phyloP scores from a whole-genome alignment of 352 stramenopile genomes.

The Phytophthora niederhauseri region DNA sequence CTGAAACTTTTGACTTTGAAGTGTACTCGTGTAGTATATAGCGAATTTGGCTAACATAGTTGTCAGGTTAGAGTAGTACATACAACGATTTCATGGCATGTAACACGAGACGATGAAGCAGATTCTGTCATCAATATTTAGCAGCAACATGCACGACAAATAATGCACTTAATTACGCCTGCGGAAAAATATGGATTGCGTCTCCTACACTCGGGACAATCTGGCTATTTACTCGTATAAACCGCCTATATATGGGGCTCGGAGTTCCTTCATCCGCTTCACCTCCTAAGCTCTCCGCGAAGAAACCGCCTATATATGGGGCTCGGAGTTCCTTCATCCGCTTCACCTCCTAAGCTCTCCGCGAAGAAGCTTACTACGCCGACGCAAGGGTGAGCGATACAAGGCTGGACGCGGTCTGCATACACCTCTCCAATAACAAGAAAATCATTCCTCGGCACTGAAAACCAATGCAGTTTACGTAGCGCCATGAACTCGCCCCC shows the following conservation, averaged over 20 bases:
- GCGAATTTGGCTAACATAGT: too few relatives aligned
- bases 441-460: slow-evolving; percentile 16
- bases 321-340: background rate
- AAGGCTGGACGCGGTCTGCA: slow-evolving; percentile 14
- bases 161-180: background rate
- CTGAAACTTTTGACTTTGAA: too few relatives aligned
- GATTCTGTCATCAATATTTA: background rate
- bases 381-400: slow-evolving; percentile 4
- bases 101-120: background rate
- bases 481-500: slow-evolving; percentile 11
- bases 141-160: background rate
- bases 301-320: too few relatives aligned
- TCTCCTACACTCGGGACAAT: background rate
- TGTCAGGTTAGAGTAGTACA: too few relatives aligned
- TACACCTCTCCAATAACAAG: slow-evolving; percentile 16
- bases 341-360: slow-evolving; percentile 10
- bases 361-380: slow-evolving; percentile 13
- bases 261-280: background rate
- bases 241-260: background rate
- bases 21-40: too few relatives aligned
- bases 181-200: slow-evolving; percentile 6
- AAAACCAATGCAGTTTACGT: slow-evolving; percentile 28
- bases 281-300: slow-evolving; percentile 11
- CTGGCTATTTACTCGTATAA: background rate
- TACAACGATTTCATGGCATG: too few relatives aligned